phyloP scores from a whole-genome alignment of 805 yeast species.

The Ogataea haglerorum region DNA sequence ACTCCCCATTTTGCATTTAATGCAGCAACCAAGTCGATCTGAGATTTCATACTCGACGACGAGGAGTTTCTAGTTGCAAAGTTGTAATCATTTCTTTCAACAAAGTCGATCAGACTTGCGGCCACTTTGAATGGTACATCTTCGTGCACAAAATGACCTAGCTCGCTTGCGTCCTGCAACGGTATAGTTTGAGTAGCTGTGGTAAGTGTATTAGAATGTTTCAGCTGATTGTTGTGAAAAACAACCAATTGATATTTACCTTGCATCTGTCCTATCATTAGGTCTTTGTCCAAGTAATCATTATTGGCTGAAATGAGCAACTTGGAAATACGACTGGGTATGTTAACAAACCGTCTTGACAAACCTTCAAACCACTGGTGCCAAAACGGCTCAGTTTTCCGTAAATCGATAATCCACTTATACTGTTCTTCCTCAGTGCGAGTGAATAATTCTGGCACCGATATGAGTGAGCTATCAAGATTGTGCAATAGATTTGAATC shows the following conservation, averaged over 20 bases:
- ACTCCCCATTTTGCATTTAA: slow-evolving; percentile 35
- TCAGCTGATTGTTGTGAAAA: slow-evolving; percentile 39
- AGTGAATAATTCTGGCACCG: slow-evolving; percentile 70
- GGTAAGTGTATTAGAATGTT: slow-evolving; percentile 20
- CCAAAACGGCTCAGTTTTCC: slow-evolving; percentile 69
- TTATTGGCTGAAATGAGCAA: slow-evolving; percentile 82
- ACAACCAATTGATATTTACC: slow-evolving; percentile 91
- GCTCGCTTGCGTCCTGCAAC: slow-evolving; percentile 37
- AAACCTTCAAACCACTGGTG: slow-evolving; percentile 73
- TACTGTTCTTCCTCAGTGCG: slow-evolving; percentile 11
- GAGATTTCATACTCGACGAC: slow-evolving; percentile 19
- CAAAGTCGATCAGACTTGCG: slow-evolving; percentile 46
- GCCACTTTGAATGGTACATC: slow-evolving; percentile 75
- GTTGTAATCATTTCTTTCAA: slow-evolving; percentile 41
- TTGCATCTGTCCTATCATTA: slow-evolving; percentile 97
- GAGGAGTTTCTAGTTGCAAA: slow-evolving; percentile 17
- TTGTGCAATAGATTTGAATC: slow-evolving; percentile 51
- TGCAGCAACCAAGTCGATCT: slow-evolving; percentile 27
- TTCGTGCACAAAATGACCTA: slow-evolving; percentile 96
- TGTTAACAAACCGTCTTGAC: slow-evolving; percentile 45
- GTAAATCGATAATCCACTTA: slow-evolving; percentile 65
- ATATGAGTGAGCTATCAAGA: slow-evolving; percentile 58
- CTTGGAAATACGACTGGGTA: slow-evolving; percentile 49
- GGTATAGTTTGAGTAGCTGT: slow-evolving; percentile 23
- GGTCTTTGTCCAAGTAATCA: slow-evolving; percentile 77